A percentile compares a stretch with the other conserved stretches of the same genome.
These are phyloP conservation scores for Rhizopogon salebrosus DNA, from an alignment of 768 basidiomycete genomes.

Conservation along the genomic window DNA sequence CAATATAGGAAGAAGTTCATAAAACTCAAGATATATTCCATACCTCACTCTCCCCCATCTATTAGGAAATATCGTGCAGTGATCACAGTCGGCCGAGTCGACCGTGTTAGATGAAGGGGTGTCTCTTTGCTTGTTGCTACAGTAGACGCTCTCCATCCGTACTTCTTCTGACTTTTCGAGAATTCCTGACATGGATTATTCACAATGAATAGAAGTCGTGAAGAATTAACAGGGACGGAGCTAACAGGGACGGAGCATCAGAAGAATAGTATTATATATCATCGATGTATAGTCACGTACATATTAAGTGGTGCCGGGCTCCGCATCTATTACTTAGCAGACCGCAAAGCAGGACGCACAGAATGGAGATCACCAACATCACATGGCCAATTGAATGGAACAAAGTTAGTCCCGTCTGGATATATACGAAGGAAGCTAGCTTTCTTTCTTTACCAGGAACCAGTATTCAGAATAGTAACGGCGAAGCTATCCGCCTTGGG, in stretches of 20 bases:
- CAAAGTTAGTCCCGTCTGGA: not conserved
- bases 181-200: not conserved
- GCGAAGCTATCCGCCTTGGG: no score
- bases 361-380: not conserved
- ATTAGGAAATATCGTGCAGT: slow-evolving; percentile 39
- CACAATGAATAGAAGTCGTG: not conserved
- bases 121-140: not conserved
- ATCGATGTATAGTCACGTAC: not conserved
- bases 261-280: not conserved
- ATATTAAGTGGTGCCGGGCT: not conserved
- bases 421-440: not conserved
- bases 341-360: not conserved
- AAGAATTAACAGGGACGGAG: not conserved
- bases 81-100: slow-evolving; percentile 15
- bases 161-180: slow-evolving; percentile 1
- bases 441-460: not conserved
- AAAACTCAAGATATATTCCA: slow-evolving; percentile 6
- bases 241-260: not conserved
- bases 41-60: slow-evolving; percentile 54
- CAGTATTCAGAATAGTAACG: not conserved
- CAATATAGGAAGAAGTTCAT: not conserved
- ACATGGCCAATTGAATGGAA: not conserved
- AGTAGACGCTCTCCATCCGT: not conserved
- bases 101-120: not conserved
- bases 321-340: not conserved